These are phyloP conservation scores for Choanephora cucurbitarum DNA, from an alignment of 371 early-diverging fungal species.

Conservation along the genomic window DNA sequence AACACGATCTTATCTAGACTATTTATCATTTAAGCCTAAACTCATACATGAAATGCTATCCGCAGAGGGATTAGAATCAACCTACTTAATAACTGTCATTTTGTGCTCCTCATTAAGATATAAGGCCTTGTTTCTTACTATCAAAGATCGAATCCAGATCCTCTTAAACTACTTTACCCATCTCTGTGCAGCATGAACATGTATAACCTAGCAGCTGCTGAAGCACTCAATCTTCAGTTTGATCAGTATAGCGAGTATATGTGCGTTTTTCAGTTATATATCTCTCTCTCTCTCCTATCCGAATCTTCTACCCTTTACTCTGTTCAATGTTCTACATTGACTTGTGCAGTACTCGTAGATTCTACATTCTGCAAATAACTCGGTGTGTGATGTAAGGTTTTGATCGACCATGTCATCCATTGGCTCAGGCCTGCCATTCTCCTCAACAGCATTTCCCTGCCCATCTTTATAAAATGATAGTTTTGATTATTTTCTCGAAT, in stretches of 20 bases:
- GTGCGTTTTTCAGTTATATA: background rate
- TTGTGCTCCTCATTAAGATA: constrained; percentile 20
- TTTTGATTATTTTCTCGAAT: too few species aligned
- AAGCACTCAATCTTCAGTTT: constrained; percentile 10
- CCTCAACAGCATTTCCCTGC: too few species aligned
- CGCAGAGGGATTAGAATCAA: too few species aligned
- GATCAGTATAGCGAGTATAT: constrained; percentile 8
- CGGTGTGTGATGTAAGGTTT: constrained; percentile 2
- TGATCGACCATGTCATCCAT: constrained; percentile 16
- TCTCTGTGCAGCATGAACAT: constrained; percentile 21
- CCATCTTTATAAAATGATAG: too few species aligned
- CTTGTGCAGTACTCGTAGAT: background rate
- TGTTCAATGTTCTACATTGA: background rate
- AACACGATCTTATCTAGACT: too few species aligned
- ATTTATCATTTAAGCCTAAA: too few species aligned
- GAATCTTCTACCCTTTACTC: background rate
- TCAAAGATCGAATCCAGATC: constrained; percentile 16
- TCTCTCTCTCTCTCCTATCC: constrained; percentile 10
- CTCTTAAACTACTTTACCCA: constrained; percentile 11
- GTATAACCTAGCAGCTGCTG: constrained; percentile 15
- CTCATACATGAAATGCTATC: too few species aligned
- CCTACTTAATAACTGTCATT: constrained; percentile 15
- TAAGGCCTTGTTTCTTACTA: background rate
- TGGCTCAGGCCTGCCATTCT: too few species aligned
- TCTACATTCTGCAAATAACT: constrained; percentile 4